Evolutionary conservation across 331 rosid genomes (phyloP), one percentile per base, ranked within the genome.

Genomic region (Rhamnella rubrinervis): DNA sequence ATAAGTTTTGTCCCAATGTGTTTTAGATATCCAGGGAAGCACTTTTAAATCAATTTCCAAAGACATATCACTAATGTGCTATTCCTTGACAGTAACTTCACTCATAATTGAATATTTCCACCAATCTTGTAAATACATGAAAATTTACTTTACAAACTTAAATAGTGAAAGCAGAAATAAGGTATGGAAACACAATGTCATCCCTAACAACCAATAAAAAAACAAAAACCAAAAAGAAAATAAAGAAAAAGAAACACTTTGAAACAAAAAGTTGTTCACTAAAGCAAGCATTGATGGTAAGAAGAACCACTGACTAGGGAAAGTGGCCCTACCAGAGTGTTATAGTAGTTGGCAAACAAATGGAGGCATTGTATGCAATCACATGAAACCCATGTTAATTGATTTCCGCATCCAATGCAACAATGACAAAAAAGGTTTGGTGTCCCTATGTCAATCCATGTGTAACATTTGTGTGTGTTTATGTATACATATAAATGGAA

Each of bases 321-420:
- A 61, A 23, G 65, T 37, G 59, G 72, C 85, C n/a, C 23, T 93
- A 93, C 98, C 95, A 88, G 81, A 74, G 74, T 81, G 61, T 80
- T 77, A 74, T 87, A 88, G 78, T 80, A 81, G 77, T 86, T 60
- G 0, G 95, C 83, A 59, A 97, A 85, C 61, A 95, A 68, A 0
- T 97, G 95, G 98, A 97, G 72, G n/a, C 98, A 95, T 75, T 85
- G 93, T 63, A 83, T 47, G 71, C 98, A 95, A 72, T 91, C 84
- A 73, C 98, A 95, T 25, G 98, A 96, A 75, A 95, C 86, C 98
- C n/a, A n/a, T n/a, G n/a, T n/a, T n/a, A n/a, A n/a, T 95, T 91
- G 63, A 97, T 95, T 68, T 97, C 97, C 1, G 92, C 81, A 79
- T 95, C 98, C 87, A 95, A 77, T 7, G 97, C 98, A 53, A 95